Evolutionary conservation across 345 rosid genomes (phyloP).

Genomic region (Punica granatum): DNA sequence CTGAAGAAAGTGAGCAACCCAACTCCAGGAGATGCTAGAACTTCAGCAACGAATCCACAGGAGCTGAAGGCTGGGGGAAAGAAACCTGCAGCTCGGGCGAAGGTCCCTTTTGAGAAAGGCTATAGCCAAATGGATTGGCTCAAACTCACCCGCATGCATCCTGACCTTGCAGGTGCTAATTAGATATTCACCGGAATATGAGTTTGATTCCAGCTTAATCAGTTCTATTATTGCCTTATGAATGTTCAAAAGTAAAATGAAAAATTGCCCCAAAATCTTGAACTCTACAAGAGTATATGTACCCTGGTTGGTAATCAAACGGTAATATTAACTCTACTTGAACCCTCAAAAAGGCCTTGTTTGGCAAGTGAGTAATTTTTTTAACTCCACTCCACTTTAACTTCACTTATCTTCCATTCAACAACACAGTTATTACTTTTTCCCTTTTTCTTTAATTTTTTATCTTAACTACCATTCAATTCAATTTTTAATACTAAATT

Average conservation of each 20-base stretch:
- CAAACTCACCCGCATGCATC: slow-evolving; percentile 63
- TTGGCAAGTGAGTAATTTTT: no score
- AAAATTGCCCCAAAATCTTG: background rate
- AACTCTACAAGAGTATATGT: background rate
- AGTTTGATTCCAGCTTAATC: background rate
- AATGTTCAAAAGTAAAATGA: background rate
- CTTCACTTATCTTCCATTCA: background rate
- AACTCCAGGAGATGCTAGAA: slow-evolving; percentile 20
- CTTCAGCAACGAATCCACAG: slow-evolving; percentile 17
- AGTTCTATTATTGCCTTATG: background rate
- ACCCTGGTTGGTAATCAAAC: background rate
- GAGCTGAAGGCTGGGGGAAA: slow-evolving; percentile 25
- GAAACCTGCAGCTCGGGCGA: slow-evolving; percentile 52
- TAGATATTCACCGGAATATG: background rate
- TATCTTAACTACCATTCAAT: no score
- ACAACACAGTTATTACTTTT: no score
- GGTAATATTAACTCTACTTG: background rate
- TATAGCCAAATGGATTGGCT: slow-evolving; percentile 91
- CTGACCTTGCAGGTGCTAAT: slow-evolving; percentile 86
- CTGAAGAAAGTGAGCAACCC: slow-evolving; percentile 24
- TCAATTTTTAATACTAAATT: no score
- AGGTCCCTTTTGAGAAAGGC: slow-evolving; percentile 92
- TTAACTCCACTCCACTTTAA: no score
- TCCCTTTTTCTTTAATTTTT: no score
- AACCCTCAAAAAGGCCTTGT: no score